A percentile compares a stretch with the other conserved stretches of the same genome.
phyloP scores from a whole-genome alignment of 2,329 filamentous ascomycete genomes.

The Calonectria pauciramosa region DNA sequence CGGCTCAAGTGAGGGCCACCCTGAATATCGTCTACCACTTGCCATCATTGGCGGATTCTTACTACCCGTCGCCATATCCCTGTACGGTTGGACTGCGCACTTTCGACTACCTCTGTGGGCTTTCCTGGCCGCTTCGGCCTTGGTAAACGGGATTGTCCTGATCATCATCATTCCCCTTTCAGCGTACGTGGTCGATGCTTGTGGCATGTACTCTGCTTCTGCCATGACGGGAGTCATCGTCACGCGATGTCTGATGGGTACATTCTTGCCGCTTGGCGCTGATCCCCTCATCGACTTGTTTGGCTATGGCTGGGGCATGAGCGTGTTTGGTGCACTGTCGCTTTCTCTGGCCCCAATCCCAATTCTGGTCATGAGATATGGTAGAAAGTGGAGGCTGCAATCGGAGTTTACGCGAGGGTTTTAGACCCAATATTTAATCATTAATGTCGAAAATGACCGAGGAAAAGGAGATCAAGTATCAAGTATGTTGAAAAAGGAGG shows the following conservation, averaged over 20 bases:
- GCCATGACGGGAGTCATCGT: background rate
- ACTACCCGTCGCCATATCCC: background rate
- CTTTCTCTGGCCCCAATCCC: background rate
- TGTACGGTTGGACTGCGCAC: background rate
- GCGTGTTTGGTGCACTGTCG: background rate
- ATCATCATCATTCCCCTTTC: background rate
- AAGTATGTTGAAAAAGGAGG: background rate
- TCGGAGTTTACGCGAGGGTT: background rate
- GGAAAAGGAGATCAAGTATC: background rate
- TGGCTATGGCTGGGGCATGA: slow-evolving; percentile 2
- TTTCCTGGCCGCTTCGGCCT: background rate
- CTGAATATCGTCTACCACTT: background rate
- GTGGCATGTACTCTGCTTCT: background rate
- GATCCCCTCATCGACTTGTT: background rate
- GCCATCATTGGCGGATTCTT: background rate
- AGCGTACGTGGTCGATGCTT: background rate
- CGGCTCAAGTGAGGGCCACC: background rate
- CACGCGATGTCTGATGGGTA: background rate
- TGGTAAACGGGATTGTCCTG: background rate
- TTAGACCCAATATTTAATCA: background rate
- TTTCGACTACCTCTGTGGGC: background rate
- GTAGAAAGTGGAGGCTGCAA: background rate
- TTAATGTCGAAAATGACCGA: background rate
- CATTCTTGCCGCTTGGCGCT: background rate
- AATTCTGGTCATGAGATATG: background rate